Evolutionary conservation across 1,284 basidiomycete genomes (phyloP), one percentile per base, ranked within the genome.

Genomic region (Chiua sp.): DNA sequence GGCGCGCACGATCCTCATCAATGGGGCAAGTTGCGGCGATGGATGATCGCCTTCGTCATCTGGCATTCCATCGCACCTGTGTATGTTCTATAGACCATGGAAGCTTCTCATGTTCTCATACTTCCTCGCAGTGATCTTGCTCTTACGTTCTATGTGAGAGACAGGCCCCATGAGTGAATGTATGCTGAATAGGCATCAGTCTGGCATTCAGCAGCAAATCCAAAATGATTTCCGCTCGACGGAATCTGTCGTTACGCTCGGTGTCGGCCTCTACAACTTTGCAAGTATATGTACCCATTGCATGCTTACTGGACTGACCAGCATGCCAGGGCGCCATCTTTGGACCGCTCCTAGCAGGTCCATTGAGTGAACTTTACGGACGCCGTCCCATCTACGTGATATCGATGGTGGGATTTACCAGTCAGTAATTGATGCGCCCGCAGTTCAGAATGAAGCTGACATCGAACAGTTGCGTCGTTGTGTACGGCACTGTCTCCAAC

Each of bases 1-100:
- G 56, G 53, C 16, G 65, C 67, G 46, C 66, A 62, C 52, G 60
- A 71, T 52, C 72, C 70, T 48, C 72, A 55, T 35, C 66, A 64
- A 52, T 71, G 70, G 70, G 64, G 49, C 63, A 74, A 70, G 50
- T 62, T 47, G 65, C 63, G 67, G 8, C 63, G 70, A 39, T 74
- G 72, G 72, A 58, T 59, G 52, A 72, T 72, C 22, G 51, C 59
- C 26, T 63, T 74, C 26, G 65, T 72, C n/a, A 51, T 72, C 54
- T 74, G 68, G 70, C 65, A 72, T 22, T 56, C 59, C 18, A 72
- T 72, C 23, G 72, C 72, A 32, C 70, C 72, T 23, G 62, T 72
- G 70, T 72, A 20, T 57, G 70, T 59, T 8, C 4, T 46, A n/a
- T 26, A 2, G 10, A 51, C 33, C 30, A 8, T 58, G 3, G 5